Conservation (phyloP, 441 rosid species). For the Populus hybrid region DNA sequence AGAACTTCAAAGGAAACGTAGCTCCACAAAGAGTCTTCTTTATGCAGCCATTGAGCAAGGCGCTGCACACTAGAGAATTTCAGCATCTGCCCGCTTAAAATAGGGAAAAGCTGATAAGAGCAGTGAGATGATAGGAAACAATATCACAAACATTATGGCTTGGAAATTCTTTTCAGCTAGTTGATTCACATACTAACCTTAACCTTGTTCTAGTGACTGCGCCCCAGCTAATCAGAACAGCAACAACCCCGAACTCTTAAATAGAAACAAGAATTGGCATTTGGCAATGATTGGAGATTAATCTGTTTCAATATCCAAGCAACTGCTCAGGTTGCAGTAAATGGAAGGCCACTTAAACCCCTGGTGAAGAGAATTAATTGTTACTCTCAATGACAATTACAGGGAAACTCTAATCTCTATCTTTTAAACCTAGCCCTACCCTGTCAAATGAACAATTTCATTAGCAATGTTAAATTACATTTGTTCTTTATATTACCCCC, state of each 20-base stretch:
- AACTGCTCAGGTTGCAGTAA: slow-evolving; percentile 22
- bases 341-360: slow-evolving; percentile 28
- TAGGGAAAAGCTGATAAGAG: not conserved
- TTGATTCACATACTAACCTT: too few relatives aligned
- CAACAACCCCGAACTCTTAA: not conserved
- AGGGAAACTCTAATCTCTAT: slow-evolving; percentile 32
- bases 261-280: not conserved
- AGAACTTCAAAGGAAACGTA: too few relatives aligned
- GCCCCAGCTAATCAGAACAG: not conserved
- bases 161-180: too few relatives aligned
- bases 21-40: too few relatives aligned
- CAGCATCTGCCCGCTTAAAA: not conserved
- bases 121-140: not conserved
- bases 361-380: slow-evolving; percentile 23
- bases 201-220: not conserved
- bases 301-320: slow-evolving; percentile 12
- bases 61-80: too few relatives aligned
- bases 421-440: slow-evolving; percentile 32
- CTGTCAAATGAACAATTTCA: slow-evolving; percentile 40
- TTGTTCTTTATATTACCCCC: slow-evolving; percentile 29
- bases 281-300: slow-evolving; percentile 6
- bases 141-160: not conserved
- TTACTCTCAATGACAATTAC: slow-evolving; percentile 36
- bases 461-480: slow-evolving; percentile 35
- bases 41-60: too few relatives aligned